Evolutionary conservation across 495 filamentous ascomycete genomes (phyloP).

Genomic region (Astrothelium macrocarpum): DNA sequence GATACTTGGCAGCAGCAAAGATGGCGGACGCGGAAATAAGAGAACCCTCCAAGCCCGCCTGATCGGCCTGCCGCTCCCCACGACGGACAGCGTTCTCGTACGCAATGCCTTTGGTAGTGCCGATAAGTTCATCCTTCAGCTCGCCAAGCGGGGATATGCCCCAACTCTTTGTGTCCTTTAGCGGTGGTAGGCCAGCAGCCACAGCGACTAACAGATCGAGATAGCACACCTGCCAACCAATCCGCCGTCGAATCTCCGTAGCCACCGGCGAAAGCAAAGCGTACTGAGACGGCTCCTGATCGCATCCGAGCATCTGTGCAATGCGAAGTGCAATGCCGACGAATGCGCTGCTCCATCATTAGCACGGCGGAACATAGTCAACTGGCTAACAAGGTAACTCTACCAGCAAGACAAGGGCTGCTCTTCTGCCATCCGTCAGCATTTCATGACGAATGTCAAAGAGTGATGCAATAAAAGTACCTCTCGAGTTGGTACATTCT

Average conservation of each 20-base stretch:
- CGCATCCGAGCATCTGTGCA: conserved; percentile 17
- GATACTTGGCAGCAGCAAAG: background rate
- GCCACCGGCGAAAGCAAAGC: conserved; percentile 5
- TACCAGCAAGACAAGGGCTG: conserved; percentile 2
- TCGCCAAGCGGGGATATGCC: conserved; percentile 12
- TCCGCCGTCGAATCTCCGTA: conserved; percentile 12
- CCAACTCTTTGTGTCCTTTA: conserved; percentile 7
- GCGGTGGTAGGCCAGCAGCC: conserved; percentile 14
- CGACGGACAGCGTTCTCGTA: conserved; percentile 7
- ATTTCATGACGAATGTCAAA: background rate
- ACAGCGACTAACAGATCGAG: conserved; percentile 14
- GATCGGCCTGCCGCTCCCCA: background rate
- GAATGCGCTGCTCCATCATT: conserved; percentile 7
- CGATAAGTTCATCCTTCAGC: conserved; percentile 18
- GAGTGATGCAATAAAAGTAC: conserved; percentile 1
- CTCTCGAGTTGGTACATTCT: background rate
- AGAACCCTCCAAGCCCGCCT: background rate
- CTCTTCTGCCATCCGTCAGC: conserved; percentile 2
- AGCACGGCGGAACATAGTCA: conserved; percentile 1
- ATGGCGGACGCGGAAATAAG: background rate
- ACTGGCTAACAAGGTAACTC: background rate
- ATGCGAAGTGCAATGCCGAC: conserved; percentile 15
- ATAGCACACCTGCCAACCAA: conserved; percentile 18
- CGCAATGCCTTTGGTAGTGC: conserved; percentile 10
- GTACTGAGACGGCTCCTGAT: conserved; percentile 14